These are phyloP conservation scores for Phytopythium oedochilum DNA, from an alignment of 352 stramenopile species.

Conservation along the genomic window DNA sequence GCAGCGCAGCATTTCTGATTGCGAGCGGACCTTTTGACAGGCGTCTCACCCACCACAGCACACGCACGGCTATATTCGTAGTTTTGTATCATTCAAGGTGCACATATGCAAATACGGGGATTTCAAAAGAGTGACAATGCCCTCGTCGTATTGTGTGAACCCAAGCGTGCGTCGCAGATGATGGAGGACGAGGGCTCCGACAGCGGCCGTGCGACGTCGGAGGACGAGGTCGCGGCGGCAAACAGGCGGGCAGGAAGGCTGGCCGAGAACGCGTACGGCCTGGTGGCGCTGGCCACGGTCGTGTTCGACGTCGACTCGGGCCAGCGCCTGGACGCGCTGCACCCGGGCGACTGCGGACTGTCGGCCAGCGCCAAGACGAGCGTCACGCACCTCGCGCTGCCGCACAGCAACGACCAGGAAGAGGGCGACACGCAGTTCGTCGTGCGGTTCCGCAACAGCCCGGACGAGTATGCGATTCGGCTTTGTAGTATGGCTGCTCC, in stretches of 20 bases:
- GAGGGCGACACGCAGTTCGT: constrained; percentile 85
- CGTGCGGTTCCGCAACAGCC: constrained; percentile 51
- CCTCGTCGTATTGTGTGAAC: no score
- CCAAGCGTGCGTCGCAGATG: neutral
- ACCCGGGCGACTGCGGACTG: constrained; percentile 40
- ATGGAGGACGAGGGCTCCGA: neutral
- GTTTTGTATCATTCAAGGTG: no score
- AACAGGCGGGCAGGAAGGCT: neutral
- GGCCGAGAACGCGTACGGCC: constrained; percentile 22
- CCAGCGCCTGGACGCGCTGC: constrained; percentile 62
- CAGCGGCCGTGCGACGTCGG: no score
- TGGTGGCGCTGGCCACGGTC: constrained; percentile 64
- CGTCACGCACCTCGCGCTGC: constrained; percentile 71
- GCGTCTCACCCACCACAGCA: neutral
- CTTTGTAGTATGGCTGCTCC: constrained; percentile 8
- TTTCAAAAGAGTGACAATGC: no score
- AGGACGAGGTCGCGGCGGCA: neutral
- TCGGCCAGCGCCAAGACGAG: constrained; percentile 52
- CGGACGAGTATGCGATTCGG: constrained; percentile 20
- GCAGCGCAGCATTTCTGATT: constrained; percentile 11
- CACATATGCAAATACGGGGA: no score
- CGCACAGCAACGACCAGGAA: constrained; percentile 85
- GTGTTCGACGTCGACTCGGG: constrained; percentile 82
- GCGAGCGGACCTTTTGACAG: no score
- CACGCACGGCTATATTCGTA: neutral